A percentile compares a stretch with the other conserved stretches of the same genome.
These are phyloP conservation scores for Leucosporidium yakuticum DNA, from an alignment of 768 basidiomycete genomes.

Conservation along the genomic window DNA sequence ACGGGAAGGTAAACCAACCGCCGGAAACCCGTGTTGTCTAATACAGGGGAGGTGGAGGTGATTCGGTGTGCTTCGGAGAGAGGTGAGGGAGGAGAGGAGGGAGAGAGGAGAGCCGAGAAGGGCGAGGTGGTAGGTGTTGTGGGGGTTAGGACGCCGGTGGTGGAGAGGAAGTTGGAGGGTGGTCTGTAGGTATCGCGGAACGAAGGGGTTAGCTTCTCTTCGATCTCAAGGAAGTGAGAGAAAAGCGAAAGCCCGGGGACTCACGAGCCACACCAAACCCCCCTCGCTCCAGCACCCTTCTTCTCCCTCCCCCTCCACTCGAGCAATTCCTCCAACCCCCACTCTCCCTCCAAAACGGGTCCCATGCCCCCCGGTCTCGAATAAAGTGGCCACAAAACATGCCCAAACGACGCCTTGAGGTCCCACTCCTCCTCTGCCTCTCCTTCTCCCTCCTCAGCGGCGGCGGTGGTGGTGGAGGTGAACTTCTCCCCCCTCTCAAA, in stretches of 20 bases:
- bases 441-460: too few relatives aligned
- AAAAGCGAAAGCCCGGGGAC: slow-evolving; percentile 14
- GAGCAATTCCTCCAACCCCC: slow-evolving; percentile 4
- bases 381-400: slow-evolving; percentile 27
- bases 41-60: neutral
- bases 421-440: too few relatives aligned
- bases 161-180: neutral
- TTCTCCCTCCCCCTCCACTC: neutral
- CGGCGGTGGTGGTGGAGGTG: too few relatives aligned
- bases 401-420: slow-evolving; percentile 22
- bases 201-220: neutral
- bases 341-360: neutral
- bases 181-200: neutral
- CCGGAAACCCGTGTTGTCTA: neutral
- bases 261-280: neutral
- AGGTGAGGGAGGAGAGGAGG: neutral
- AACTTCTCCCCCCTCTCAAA: too few relatives aligned
- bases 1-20: slow-evolving; percentile 14
- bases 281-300: neutral
- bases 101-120: too few relatives aligned
- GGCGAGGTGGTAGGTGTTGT: neutral
- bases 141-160: neutral
- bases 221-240: neutral
- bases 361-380: neutral
- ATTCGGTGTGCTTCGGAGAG: too few relatives aligned